Percentiles rank a stretch among this genome's conserved stretches.
Evolutionary conservation across 2,329 filamentous ascomycete genomes (phyloP).

Genomic region (Claviceps africana): DNA sequence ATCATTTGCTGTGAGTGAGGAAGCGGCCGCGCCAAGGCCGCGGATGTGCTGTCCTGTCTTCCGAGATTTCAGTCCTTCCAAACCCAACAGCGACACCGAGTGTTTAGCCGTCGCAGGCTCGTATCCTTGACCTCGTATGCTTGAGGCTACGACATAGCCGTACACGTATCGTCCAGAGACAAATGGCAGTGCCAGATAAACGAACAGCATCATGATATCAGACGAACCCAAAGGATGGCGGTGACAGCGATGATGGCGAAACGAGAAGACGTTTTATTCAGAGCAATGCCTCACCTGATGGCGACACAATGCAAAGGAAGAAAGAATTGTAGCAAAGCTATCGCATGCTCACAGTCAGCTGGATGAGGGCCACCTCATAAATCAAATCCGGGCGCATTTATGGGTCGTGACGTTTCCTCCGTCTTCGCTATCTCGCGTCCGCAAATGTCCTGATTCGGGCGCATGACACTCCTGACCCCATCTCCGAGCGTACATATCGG

Average conservation of each 20-base stretch:
- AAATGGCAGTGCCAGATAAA: not conserved
- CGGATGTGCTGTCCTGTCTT: not conserved
- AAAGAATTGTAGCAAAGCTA: not conserved
- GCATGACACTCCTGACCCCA: not conserved
- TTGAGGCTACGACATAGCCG: not conserved
- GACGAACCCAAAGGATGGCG: not conserved
- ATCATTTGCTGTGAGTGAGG: not conserved
- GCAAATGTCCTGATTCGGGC: not conserved
- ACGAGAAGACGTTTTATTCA: not conserved
- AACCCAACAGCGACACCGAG: not conserved
- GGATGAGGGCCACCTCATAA: conserved; percentile 1
- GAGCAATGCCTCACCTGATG: not conserved
- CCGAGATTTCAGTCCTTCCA: not conserved
- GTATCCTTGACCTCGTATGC: not conserved
- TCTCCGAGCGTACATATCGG: not conserved
- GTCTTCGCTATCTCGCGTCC: not conserved
- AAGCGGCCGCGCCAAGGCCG: not conserved
- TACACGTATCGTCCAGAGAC: not conserved
- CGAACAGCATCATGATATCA: not conserved
- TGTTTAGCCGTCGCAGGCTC: not conserved
- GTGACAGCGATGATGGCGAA: too few species aligned
- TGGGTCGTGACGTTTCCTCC: not conserved
- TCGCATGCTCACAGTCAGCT: not conserved
- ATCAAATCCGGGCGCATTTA: not conserved
- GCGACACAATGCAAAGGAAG: not conserved